phyloP scores from a whole-genome alignment of 2,329 filamentous ascomycete genomes.

The Camptophora hylomeconis region DNA sequence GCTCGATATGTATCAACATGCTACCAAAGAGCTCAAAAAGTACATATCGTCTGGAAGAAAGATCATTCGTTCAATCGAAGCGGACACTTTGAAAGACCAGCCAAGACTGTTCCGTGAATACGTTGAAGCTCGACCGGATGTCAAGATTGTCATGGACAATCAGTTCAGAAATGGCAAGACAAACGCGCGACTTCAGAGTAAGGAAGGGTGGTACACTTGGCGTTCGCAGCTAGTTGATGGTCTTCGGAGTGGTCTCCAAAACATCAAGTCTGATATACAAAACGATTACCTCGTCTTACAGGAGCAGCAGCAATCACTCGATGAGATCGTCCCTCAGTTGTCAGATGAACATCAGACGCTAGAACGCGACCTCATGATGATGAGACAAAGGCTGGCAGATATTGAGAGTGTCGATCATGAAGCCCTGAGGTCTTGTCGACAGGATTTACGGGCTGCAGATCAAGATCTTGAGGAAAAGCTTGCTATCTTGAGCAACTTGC shows the following conservation, averaged over 20 bases:
- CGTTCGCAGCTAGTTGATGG: slow-evolving; percentile 76
- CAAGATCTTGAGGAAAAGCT: slow-evolving; percentile 58
- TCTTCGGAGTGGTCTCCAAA: slow-evolving; percentile 65
- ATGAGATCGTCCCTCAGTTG: slow-evolving; percentile 53
- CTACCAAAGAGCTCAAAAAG: slow-evolving; percentile 77
- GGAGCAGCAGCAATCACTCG: slow-evolving; percentile 56
- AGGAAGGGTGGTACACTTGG: slow-evolving; percentile 98
- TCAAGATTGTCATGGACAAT: slow-evolving; percentile 80
- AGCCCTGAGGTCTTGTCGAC: slow-evolving; percentile 61
- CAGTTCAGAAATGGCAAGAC: slow-evolving; percentile 97
- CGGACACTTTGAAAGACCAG: slow-evolving; percentile 77
- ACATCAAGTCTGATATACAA: slow-evolving; percentile 64
- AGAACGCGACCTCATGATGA: slow-evolving; percentile 48
- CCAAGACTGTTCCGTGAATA: slow-evolving; percentile 88
- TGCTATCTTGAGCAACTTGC: slow-evolving; percentile 52
- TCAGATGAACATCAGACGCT: slow-evolving; percentile 48
- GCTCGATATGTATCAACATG: slow-evolving; percentile 87
- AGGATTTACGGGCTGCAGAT: slow-evolving; percentile 52
- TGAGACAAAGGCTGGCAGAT: slow-evolving; percentile 61
- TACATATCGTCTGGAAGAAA: slow-evolving; percentile 89
- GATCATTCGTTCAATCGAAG: slow-evolving; percentile 83
- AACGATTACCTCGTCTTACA: slow-evolving; percentile 55
- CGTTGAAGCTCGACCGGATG: slow-evolving; percentile 67
- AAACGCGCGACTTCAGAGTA: slow-evolving; percentile 76
- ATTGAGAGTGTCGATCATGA: slow-evolving; percentile 46